These are phyloP conservation scores for Austroboletus olivaceoglutinosus DNA, from an alignment of 1,284 basidiomycete genomes.

Conservation along the genomic window DNA sequence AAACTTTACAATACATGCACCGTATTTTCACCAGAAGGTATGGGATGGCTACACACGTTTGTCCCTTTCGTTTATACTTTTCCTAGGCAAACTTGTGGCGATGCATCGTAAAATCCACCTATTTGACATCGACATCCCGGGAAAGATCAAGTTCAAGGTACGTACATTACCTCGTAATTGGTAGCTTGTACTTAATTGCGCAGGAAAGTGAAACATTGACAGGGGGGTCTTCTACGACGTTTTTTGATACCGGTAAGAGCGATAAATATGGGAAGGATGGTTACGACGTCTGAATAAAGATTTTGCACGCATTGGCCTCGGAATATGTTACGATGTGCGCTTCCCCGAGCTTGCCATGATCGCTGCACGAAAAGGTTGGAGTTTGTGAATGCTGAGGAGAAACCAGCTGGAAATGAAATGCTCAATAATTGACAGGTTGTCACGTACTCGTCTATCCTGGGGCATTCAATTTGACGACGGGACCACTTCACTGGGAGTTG, in stretches of 20 bases:
- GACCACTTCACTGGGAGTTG: slow-evolving; percentile 95
- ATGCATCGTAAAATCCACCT: slow-evolving; percentile 94
- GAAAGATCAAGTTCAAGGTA: slow-evolving; percentile 95
- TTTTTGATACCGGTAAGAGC: slow-evolving; percentile 80
- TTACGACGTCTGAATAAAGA: slow-evolving; percentile 43
- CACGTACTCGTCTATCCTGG: slow-evolving; percentile 89
- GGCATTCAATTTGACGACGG: slow-evolving; percentile 91
- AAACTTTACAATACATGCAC: slow-evolving; percentile 92
- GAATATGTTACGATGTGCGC: slow-evolving; percentile 89
- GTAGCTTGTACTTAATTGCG: slow-evolving; percentile 1
- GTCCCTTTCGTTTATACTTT: slow-evolving; percentile 3
- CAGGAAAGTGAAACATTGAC: slow-evolving; percentile 94
- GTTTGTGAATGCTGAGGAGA: neutral
- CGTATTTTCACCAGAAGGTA: slow-evolving; percentile 85
- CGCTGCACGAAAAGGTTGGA: slow-evolving; percentile 77
- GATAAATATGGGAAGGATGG: neutral
- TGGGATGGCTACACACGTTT: slow-evolving; percentile 7
- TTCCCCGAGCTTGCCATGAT: slow-evolving; percentile 97
- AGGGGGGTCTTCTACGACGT: slow-evolving; percentile 73
- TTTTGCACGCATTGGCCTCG: slow-evolving; percentile 87
- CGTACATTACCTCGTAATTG: slow-evolving; percentile 12
- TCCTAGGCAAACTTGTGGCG: slow-evolving; percentile 77
- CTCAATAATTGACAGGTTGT: slow-evolving; percentile 55
- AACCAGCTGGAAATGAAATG: neutral
- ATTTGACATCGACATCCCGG: slow-evolving; percentile 98